These are phyloP conservation scores for Solanum sejunctum DNA, from an alignment of 257 asterid species.

Conservation along the genomic window DNA sequence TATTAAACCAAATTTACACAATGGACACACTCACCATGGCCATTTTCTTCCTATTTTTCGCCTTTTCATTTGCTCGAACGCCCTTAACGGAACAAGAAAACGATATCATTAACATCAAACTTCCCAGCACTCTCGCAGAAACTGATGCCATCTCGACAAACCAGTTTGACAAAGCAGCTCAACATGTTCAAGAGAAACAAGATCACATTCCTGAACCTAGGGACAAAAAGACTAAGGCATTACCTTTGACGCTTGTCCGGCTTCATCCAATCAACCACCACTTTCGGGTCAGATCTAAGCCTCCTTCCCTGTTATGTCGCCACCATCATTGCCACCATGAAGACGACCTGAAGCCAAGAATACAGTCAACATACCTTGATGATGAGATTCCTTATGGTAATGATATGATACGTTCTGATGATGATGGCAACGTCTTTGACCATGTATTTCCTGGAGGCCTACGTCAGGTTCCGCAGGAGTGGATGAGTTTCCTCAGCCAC, in stretches of 20 bases:
- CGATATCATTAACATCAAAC: slow-evolving; percentile 5
- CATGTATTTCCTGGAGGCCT: slow-evolving; percentile 6
- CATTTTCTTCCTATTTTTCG: slow-evolving; percentile 24
- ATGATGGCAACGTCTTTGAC: slow-evolving; percentile 23
- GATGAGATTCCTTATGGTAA: slow-evolving; percentile 23
- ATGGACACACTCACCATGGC: slow-evolving; percentile 35
- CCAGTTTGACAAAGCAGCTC: background rate
- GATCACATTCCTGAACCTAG: background rate
- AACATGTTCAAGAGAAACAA: background rate
- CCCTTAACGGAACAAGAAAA: slow-evolving; percentile 6
- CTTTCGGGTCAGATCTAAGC: slow-evolving; percentile 13
- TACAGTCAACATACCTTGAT: background rate
- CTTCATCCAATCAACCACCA: slow-evolving; percentile 39
- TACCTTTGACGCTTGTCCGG: slow-evolving; percentile 13
- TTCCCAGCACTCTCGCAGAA: slow-evolving; percentile 2
- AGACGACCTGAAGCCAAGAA: slow-evolving; percentile 13
- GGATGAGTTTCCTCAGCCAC: slow-evolving; percentile 20
- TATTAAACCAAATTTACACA: background rate
- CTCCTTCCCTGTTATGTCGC: background rate
- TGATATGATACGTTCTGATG: slow-evolving; percentile 30
- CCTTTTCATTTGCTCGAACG: slow-evolving; percentile 29
- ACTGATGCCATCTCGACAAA: slow-evolving; percentile 10
- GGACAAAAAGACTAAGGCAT: background rate
- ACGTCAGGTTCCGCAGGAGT: slow-evolving; percentile 11
- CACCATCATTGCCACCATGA: slow-evolving; percentile 28